These are phyloP conservation scores for Lactifluus volemus DNA, from an alignment of 768 basidiomycete genomes.

Conservation along the genomic window DNA sequence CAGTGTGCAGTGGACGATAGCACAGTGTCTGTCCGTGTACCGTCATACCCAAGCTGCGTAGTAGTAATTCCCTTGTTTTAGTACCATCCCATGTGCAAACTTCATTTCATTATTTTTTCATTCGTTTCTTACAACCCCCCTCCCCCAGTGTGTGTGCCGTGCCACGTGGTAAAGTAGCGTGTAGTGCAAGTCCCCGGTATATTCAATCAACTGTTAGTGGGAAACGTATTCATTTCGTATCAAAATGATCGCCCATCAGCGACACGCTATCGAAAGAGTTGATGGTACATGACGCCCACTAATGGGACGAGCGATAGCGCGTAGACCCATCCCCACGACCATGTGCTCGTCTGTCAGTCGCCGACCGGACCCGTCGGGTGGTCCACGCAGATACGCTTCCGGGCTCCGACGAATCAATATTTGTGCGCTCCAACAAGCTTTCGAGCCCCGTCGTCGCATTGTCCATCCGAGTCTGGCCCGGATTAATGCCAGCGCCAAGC, in stretches of 20 bases:
- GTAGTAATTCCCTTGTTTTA: neutral
- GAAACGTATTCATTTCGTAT: too few relatives aligned
- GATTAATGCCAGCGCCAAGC: too few relatives aligned
- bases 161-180: neutral
- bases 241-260: too few relatives aligned
- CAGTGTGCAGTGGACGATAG: neutral
- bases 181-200: neutral
- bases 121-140: neutral
- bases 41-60: constrained; percentile 2
- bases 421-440: constrained; percentile 14
- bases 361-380: neutral
- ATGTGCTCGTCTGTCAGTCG: neutral
- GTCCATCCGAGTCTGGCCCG: too few relatives aligned
- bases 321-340: constrained; percentile 13
- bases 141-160: neutral
- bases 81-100: constrained; percentile 3
- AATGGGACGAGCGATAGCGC: constrained; percentile 6
- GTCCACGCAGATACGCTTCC: neutral
- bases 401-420: constrained; percentile 6
- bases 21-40: neutral
- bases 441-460: constrained; percentile 14
- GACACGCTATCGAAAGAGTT: neutral
- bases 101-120: neutral
- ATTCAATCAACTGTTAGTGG: neutral
- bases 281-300: constrained; percentile 5